Conservation (phyloP, 129 eudicot species). For the Pulicaria dysenterica region DNA sequence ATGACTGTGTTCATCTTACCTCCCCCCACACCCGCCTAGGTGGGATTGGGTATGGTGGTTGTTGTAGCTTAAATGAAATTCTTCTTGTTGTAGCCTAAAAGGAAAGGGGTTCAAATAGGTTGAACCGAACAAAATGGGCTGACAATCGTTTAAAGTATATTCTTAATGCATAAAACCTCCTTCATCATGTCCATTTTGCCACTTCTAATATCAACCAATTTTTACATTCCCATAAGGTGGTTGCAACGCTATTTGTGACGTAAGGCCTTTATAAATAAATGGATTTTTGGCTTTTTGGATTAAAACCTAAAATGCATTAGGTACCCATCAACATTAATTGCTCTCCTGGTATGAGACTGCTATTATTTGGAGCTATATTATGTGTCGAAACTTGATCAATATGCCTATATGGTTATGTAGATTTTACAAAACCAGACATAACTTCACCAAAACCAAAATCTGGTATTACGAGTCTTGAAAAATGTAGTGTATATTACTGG, state of each 20-base stretch:
- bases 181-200: background rate
- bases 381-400: background rate
- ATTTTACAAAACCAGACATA: no score
- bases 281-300: background rate
- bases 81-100: background rate
- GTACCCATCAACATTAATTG: background rate
- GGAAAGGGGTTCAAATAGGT: background rate
- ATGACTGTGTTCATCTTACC: no score
- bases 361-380: background rate
- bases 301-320: background rate
- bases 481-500: no score
- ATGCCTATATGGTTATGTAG: background rate
- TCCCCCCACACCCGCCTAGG: no score
- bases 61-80: no score
- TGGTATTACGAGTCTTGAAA: no score
- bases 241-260: background rate
- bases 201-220: background rate
- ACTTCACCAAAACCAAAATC: no score
- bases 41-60: no score
- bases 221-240: background rate
- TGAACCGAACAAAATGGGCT: background rate
- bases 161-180: background rate
- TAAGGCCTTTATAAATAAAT: background rate
- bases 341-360: background rate
- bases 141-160: background rate